Evolutionary conservation across 176 grass and related monocot species (phyloP), one percentile per base, ranked within the genome.

Genomic region (Poa annua): DNA sequence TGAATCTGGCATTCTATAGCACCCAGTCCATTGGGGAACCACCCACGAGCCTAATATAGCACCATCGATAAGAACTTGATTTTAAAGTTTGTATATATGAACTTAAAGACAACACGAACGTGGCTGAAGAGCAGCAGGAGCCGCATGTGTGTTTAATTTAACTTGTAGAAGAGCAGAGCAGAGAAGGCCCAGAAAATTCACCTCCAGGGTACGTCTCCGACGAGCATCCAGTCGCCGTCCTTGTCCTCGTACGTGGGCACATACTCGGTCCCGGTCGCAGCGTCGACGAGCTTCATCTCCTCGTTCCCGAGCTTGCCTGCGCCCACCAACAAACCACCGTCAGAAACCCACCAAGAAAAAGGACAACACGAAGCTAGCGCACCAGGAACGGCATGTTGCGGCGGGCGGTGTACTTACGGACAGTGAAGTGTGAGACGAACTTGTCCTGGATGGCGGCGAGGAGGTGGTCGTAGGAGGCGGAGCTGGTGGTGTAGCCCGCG

Each of bases 211-310:
- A 99, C 97, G 79, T 99, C 97, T 44, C 97, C 97, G 41, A 94
- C 89, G 53, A 99, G 97, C 97, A 99, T 99, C 97, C 93, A 99
- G 69, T 99, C 97, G 15, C 93, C 89, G 63, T 99, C 97, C 86
- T 99, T 99, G 90, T 99, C 97, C 92, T 99, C 97, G 66, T 99
- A 99, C 35, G 97, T 99, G 8, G 97, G 97, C 56, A 95, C 88
- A 26, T 93, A 98, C 64, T 98, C 96, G 26, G 81, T 85, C 34
- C 93, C 91, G 24, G 66, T 91, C 49, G 81, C 90, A 10, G 66
- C 89, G 69, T 98, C 96, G 44, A 98, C 91, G 76, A 96, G 86
- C 79, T 91, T 83, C 85, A 90, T 92, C 86, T 91, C 87, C 39
- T 92, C 83, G 22, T 93, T 89, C n/a, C 84, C 86, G 19, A 84